Evolutionary conservation across 2,329 filamentous ascomycete species (phyloP), one percentile per base, ranked within the genome.

Genomic region (Graphiopsis chlorocephala): DNA sequence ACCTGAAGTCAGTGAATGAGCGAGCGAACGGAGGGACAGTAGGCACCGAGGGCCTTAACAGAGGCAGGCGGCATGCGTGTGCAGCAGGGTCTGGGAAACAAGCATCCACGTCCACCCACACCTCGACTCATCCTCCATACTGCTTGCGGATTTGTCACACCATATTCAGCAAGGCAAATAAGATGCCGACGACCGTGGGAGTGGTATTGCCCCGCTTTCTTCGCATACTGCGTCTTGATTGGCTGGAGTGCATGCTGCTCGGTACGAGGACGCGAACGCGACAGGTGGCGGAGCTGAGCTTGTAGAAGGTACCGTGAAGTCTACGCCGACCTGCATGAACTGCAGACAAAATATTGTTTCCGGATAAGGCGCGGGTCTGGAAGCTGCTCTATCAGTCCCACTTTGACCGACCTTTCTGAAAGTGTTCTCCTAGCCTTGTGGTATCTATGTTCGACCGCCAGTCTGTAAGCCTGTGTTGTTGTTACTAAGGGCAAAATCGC

Each of bases 1-100:
- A 52, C 20, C 20, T 20, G 42, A 25, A 17, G 29, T 35, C 28
- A 35, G 45, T 33, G 45, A 35, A 50, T 15, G 45, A 50, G 58
- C 23, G 20, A 61, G 28, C 28, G 42, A 61, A 33, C 55, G 29
- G 55, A 50, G 45, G 58, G 45, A 50, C 23, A 61, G 42, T 8
- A 58, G 31, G 31, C 53, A 56, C 31, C 29, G 31, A 56, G 31
- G 53, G 33, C n/a, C 29, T 28, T 45, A 45, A 25, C 33, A 35
- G 48, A 55, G 60, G 60, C 60, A 62, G 60, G 60, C 60, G 60
- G 60, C 60, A 55, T 62, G 60, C 60, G 25, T 29, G 23, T n/a
- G 35, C 60, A 62, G 48, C 38, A 45, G 38, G 38, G 38, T 45
- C n/a, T 45, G 38, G 33, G 48, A 62, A 55, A 45, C 48, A 62